These are phyloP conservation scores for Aspergillus ochraceus DNA, from an alignment of 2,329 filamentous ascomycete species.

Conservation along the genomic window DNA sequence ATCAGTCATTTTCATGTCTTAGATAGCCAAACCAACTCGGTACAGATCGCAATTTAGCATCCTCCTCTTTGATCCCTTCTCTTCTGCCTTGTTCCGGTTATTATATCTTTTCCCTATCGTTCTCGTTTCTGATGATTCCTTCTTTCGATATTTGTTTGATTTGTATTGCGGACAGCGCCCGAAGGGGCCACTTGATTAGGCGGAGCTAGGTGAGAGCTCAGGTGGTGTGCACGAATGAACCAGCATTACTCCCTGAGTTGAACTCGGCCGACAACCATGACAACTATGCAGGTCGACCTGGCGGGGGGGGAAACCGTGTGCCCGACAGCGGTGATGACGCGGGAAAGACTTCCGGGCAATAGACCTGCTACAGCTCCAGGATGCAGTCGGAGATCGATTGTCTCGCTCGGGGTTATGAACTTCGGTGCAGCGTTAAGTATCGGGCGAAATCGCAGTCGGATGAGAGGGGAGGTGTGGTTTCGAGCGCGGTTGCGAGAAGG, in stretches of 20 bases:
- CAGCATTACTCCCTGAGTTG: conserved; percentile 33
- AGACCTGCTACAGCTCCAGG: conserved; percentile 37
- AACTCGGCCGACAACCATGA: conserved; percentile 17
- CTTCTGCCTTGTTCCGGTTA: conserved; percentile 9
- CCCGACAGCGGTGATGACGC: conserved; percentile 27
- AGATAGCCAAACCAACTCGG: conserved; percentile 23
- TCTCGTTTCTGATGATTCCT: background rate
- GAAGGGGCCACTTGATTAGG: conserved; percentile 17
- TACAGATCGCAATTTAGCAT: conserved; percentile 30
- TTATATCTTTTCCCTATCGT: background rate
- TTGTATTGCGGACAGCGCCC: conserved; percentile 1
- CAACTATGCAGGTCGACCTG: conserved; percentile 16
- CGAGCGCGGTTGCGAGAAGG: conserved; percentile 9
- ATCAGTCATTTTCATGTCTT: conserved; percentile 36
- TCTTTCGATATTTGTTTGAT: background rate
- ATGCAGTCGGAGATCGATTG: conserved; percentile 15
- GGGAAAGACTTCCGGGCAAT: conserved; percentile 17
- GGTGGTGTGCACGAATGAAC: conserved; percentile 25
- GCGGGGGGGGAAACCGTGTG: conserved; percentile 22
- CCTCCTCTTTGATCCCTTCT: conserved; percentile 18
- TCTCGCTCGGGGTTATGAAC: conserved; percentile 13
- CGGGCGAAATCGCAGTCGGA: conserved; percentile 8
- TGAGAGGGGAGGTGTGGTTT: conserved; percentile 8
- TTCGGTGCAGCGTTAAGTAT: conserved; percentile 1
- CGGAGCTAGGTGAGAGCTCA: conserved; percentile 26